Percentiles rank a stretch among this genome's conserved stretches.
These are phyloP conservation scores for Penicillium alfredii DNA, from an alignment of 495 filamentous ascomycete genomes.

Conservation along the genomic window DNA sequence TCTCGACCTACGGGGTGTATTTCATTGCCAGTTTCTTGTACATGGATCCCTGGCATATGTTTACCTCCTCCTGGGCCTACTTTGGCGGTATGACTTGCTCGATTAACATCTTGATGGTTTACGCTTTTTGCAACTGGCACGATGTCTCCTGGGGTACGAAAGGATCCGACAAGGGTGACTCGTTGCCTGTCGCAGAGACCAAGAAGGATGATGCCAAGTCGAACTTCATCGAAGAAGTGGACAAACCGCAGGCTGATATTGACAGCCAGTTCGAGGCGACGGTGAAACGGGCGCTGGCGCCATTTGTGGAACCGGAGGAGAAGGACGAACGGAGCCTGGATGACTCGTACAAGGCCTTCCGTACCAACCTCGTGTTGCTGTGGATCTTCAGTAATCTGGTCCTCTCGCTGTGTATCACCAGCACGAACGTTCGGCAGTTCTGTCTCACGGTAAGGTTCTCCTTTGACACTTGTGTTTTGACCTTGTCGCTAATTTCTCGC, in stretches of 20 bases:
- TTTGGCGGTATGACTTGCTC: slow-evolving; percentile 89
- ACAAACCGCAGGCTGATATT: slow-evolving; percentile 96
- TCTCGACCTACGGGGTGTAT: slow-evolving; percentile 93
- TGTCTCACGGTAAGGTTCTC: slow-evolving; percentile 66
- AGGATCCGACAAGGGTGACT: slow-evolving; percentile 93
- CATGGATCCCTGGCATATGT: slow-evolving; percentile 99
- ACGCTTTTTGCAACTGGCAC: slow-evolving; percentile 99
- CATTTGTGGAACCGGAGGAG: slow-evolving; percentile 65
- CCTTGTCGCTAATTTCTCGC: too few relatives aligned
- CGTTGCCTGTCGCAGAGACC: slow-evolving; percentile 77
- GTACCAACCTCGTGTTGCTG: slow-evolving; percentile 77
- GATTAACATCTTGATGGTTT: slow-evolving; percentile 98
- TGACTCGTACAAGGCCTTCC: slow-evolving; percentile 96
- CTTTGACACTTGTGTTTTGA: not conserved
- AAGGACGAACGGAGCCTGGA: slow-evolving; percentile 77
- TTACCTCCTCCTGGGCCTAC: slow-evolving; percentile 92
- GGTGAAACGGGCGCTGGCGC: slow-evolving; percentile 82
- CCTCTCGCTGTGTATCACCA: slow-evolving; percentile 77
- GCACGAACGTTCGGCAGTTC: slow-evolving; percentile 67
- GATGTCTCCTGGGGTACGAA: slow-evolving; percentile 99
- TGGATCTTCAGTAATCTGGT: slow-evolving; percentile 95
- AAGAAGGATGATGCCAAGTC: slow-evolving; percentile 76
- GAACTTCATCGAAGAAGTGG: slow-evolving; percentile 88
- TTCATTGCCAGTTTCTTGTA: slow-evolving; percentile 93
- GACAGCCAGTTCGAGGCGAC: slow-evolving; percentile 94